Evolutionary conservation across 1,284 basidiomycete genomes (phyloP), one percentile per base, ranked within the genome.

Genomic region (Ustilago cynodontis): DNA sequence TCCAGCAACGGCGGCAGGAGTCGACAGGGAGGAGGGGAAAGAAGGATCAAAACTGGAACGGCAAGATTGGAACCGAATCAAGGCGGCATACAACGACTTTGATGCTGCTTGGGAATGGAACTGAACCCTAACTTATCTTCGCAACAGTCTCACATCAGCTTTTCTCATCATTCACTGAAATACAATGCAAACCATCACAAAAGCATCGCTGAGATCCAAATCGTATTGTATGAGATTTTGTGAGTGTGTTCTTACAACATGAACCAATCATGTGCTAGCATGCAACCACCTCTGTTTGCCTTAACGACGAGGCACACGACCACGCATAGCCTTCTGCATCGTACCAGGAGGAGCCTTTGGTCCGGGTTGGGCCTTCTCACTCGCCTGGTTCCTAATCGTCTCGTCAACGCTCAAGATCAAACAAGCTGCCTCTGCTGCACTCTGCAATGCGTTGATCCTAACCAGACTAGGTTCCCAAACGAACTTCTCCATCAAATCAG

Each of bases 401-500:
- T 86, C 85, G 39, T 86, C 85, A 31, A 86, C 79, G 49, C 76
- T 79, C 39, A 85, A 66, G 80, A 99, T 95, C 86, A 99, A 87
- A 87, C 94, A 98, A 10, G 96, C 95, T 11, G 97, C 97, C 88
- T 99, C 97, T 18, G 94, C 90, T 14, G 97, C 96, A 82, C 94
- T 95, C 85, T 91, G 92, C 82, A 99, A 91, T 20, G 96, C 97
- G 85, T 99, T 99, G 69, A 92, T 89, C 88, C 99, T 98, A 83
- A 99, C 93, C 62, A 99, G 88, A 77, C 93, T 92, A 16, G 97
- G 96, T 86, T 99, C 97, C 96, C 97, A 99, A 9, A 99, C 95
- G 85, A 98, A 99, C 56, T 93, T 75, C 68, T 94, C 93, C 92
- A 98, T 93, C 87, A 98, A 98, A 87, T 99, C 92, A 60, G 93